A percentile compares a stretch with the other conserved stretches of the same genome.
These are phyloP conservation scores for Lepidium aucheri DNA, from an alignment of 345 rosid species.

Conservation along the genomic window DNA sequence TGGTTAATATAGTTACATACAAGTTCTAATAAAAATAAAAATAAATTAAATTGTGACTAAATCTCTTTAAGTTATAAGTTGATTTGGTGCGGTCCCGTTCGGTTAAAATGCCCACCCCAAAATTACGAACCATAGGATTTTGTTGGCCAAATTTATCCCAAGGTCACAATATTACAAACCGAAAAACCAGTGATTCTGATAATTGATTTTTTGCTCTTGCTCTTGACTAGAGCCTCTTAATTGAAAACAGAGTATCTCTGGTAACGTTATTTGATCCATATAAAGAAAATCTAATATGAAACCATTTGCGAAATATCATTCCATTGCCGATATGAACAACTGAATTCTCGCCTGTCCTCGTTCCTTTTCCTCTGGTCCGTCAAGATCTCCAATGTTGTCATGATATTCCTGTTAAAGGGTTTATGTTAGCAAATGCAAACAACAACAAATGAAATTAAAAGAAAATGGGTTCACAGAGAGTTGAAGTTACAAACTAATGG, in stretches of 20 bases:
- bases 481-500: background rate
- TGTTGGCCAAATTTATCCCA: too few relatives aligned
- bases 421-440: background rate
- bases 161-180: background rate
- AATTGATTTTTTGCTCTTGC: background rate
- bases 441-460: background rate
- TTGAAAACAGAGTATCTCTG: too few relatives aligned
- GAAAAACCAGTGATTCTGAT: background rate
- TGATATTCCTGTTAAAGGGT: slow-evolving; percentile 61
- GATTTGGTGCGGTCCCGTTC: too few relatives aligned
- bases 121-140: too few relatives aligned
- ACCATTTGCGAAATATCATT: background rate
- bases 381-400: slow-evolving; percentile 88
- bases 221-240: background rate
- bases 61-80: too few relatives aligned
- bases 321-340: slow-evolving; percentile 64
- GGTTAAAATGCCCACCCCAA: too few relatives aligned
- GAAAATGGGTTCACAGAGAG: background rate
- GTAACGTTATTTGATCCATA: background rate
- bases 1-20: too few relatives aligned
- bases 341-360: slow-evolving; percentile 63
- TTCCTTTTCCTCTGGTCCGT: slow-evolving; percentile 92
- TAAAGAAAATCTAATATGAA: background rate
- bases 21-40: too few relatives aligned
- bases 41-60: too few relatives aligned